Conservation (phyloP, 2,329 filamentous ascomycete genomes). For the Stachybotrys chlorohalonatus region DNA sequence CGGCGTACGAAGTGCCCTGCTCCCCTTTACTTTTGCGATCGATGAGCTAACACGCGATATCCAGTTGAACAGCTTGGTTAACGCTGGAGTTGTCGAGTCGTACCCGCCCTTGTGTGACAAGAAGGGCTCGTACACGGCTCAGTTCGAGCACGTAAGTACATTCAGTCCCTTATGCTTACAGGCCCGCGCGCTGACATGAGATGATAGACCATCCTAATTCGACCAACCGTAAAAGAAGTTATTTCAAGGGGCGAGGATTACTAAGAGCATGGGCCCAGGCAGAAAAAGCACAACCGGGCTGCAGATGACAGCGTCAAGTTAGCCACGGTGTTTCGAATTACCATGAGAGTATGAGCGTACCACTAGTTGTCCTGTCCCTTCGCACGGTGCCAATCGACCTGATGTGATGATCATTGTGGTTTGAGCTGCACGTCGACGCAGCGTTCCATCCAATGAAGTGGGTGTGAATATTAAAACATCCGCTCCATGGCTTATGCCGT, state of each 20-base stretch:
- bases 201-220: conserved; percentile 63
- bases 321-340: neutral
- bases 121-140: conserved; percentile 90
- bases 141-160: conserved; percentile 80
- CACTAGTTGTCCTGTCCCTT: neutral
- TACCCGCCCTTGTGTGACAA: conserved; percentile 86
- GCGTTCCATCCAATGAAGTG: too few species aligned
- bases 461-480: too few species aligned
- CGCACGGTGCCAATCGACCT: neutral
- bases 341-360: neutral
- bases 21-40: conserved; percentile 12
- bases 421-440: too few species aligned
- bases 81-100: conserved; percentile 74
- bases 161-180: neutral
- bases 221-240: conserved; percentile 77
- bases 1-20: conserved; percentile 48
- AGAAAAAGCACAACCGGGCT: neutral
- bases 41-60: conserved; percentile 3
- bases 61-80: conserved; percentile 78
- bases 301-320: neutral
- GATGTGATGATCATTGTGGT: neutral
- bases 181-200: neutral
- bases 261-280: conserved; percentile 28
- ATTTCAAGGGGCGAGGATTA: conserved; percentile 82
- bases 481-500: too few species aligned